Base-by-base conservation (phyloP, 345 rosid genomes). In the Arabidopsis thaliana region DNA sequence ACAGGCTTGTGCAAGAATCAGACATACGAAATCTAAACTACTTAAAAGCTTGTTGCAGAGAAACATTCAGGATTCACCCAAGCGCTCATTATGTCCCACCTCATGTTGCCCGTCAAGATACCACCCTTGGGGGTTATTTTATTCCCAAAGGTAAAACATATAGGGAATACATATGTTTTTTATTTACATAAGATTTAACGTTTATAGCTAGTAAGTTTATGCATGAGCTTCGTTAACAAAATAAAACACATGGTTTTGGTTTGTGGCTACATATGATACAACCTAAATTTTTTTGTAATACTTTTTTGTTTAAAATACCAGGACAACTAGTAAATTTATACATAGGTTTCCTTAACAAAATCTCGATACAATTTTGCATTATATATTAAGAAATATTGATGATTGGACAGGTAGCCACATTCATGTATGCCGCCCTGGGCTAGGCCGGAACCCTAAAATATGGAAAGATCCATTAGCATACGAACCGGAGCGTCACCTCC, bases 1-100 rank as follows among this genome's bases (percentile, higher is more conserved):
- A 86, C 3, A 77, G 85, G 42, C 72, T 84, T 6, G 87, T 86
- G 22, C 78, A 84, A 78, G 87, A 84, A 81, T 84, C 89, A 3
- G 87, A 84, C 42, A 59, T 86, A 22, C 50, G 79, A 2, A 59
- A 73, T 0, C 82, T 86, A 28, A 82, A 79, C 65, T 84, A 82
- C 38, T 33, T 86, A 8, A 86, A 84, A 48, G 83, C 89, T 7
- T 84, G 87, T 37, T 70, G 78, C 9, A 84, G 79, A 71, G 89
- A 84, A 66, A 80, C 83, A 0, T 86, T 76, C n/a, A 67, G 89
- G 59, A 79, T 82, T 7, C 89, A 86, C 60, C 89, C 89, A 0
- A 9, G 80, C 4, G 61, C 69, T 6, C 62, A 80, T 1, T 84
- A 78, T 65, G 58, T 78, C 28, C 25, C 69, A 12, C 75, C 87